Base-by-base conservation (phyloP, 2,329 filamentous ascomycete genomes). In the Nemania diffusa region DNA sequence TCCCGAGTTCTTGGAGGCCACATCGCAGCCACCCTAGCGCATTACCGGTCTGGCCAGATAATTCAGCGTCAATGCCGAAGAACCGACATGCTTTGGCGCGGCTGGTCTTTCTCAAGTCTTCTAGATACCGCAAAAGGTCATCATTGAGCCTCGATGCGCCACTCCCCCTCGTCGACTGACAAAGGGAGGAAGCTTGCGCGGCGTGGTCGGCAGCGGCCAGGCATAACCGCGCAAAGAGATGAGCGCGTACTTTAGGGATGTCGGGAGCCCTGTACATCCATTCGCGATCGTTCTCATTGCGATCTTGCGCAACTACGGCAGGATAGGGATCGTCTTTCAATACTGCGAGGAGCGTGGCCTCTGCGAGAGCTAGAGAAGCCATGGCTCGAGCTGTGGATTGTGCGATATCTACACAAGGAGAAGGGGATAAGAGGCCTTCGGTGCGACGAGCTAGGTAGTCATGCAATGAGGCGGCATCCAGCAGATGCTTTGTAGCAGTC, bases 251-350 rank as follows among this genome's bases (percentile, higher is more conserved):
- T 76, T 95, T 94, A 32, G 94, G 92, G 56, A 97, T 92, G 57
- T 93, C 89, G 0, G 95, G 93, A 0, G 93, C 88, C 74, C 92
- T 93, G 79, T 96, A 97, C 94, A 98, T 98, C 95, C 95, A 99
- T 72, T 98, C 95, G 68, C 88, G 93, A 78, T 94, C 93, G 72
- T 91, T 89, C 60, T 90, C 88, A 76, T 97, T 97, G 55, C 94
- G 87, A 64, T 91, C 88, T 74, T 97, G 92, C 0, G 93, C 89
- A 2, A 97, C 91, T 6, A 90, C 87, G 1, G 91, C 90, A 0
- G 95, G 91, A 75, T 97, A 98, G 0, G 95, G 94, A 75, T 99
- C 96, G 76, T 98, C 95, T 74, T 98, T 98, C 57, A 97, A 79
- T 0, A 98, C 93, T 0, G 93, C 93, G 1, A 97, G 87, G 1